Percentiles rank a stretch among this genome's conserved stretches.
phyloP scores from a whole-genome alignment of 495 filamentous ascomycete species.

The Penicillium desertorum region DNA sequence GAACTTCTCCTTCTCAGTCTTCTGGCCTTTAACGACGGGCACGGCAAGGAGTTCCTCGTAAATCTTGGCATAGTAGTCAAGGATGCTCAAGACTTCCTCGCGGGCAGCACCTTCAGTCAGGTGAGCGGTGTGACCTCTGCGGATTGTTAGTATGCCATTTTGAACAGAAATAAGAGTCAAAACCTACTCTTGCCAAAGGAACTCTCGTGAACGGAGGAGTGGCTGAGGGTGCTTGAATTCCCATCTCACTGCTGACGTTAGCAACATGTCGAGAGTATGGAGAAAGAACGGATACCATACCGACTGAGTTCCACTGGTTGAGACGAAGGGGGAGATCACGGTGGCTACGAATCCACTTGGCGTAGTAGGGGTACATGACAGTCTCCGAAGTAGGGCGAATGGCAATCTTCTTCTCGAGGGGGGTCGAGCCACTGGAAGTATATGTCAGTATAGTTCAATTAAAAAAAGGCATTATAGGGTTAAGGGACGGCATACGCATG shows the following conservation, averaged over 20 bases:
- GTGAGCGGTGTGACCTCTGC: constrained; percentile 84
- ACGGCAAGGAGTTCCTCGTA: constrained; percentile 94
- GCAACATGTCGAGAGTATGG: neutral
- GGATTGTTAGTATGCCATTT: constrained; percentile 4
- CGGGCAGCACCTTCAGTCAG: constrained; percentile 72
- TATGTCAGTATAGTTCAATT: constrained; percentile 13
- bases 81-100: constrained; percentile 84
- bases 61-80: constrained; percentile 87
- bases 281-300: neutral
- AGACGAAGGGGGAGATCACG: constrained; percentile 88
- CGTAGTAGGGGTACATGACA: constrained; percentile 93
- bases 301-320: constrained; percentile 98
- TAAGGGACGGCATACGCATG: constrained; percentile 65
- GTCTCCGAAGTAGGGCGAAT: constrained; percentile 95
- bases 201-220: constrained; percentile 89
- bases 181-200: constrained; percentile 85
- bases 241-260: constrained; percentile 72
- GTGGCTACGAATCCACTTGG: constrained; percentile 93
- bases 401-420: constrained; percentile 91
- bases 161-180: neutral
- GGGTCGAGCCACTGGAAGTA: constrained; percentile 62
- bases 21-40: constrained; percentile 84
- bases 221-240: constrained; percentile 98
- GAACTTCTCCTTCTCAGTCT: constrained; percentile 93
- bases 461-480: neutral